phyloP scores from a whole-genome alignment of 352 stramenopile genomes.

The Phytophthora pseudosyringae region DNA sequence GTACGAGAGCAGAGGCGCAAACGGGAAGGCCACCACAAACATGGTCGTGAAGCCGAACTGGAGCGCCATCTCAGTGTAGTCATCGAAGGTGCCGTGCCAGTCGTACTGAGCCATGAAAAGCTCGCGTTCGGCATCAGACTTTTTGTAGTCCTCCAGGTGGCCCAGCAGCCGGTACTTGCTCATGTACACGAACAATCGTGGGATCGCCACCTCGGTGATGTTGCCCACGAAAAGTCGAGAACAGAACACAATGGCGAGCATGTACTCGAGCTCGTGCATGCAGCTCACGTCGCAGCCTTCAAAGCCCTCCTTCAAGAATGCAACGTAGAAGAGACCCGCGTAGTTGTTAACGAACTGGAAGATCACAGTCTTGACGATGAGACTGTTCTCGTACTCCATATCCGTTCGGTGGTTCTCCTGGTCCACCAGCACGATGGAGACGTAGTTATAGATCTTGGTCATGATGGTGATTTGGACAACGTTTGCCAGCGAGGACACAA shows the following conservation, averaged over 20 bases:
- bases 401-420: slow-evolving; percentile 95
- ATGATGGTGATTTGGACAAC: slow-evolving; percentile 89
- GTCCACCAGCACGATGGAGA: slow-evolving; percentile 90
- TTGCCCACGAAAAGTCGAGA: slow-evolving; percentile 87
- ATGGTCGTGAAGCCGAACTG: slow-evolving; percentile 91
- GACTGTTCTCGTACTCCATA: slow-evolving; percentile 89
- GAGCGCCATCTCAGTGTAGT: slow-evolving; percentile 94
- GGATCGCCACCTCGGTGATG: slow-evolving; percentile 78
- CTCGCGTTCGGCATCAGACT: slow-evolving; percentile 69
- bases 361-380: slow-evolving; percentile 95
- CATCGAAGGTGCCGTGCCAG: slow-evolving; percentile 89
- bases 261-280: slow-evolving; percentile 91
- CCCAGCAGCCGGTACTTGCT: slow-evolving; percentile 72
- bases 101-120: slow-evolving; percentile 86
- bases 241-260: slow-evolving; percentile 93
- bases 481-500: slow-evolving; percentile 75
- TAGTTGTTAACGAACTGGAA: slow-evolving; percentile 98
- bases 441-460: slow-evolving; percentile 92
- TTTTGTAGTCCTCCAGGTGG: slow-evolving; percentile 49
- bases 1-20: slow-evolving; percentile 92
- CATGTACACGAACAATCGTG: slow-evolving; percentile 76
- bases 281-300: slow-evolving; percentile 76
- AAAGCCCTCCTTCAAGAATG: slow-evolving; percentile 90
- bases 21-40: slow-evolving; percentile 93
- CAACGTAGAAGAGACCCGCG: slow-evolving; percentile 94